These are phyloP conservation scores for Cladosporium colombiae DNA, from an alignment of 2,329 filamentous ascomycete genomes.

Conservation along the genomic window DNA sequence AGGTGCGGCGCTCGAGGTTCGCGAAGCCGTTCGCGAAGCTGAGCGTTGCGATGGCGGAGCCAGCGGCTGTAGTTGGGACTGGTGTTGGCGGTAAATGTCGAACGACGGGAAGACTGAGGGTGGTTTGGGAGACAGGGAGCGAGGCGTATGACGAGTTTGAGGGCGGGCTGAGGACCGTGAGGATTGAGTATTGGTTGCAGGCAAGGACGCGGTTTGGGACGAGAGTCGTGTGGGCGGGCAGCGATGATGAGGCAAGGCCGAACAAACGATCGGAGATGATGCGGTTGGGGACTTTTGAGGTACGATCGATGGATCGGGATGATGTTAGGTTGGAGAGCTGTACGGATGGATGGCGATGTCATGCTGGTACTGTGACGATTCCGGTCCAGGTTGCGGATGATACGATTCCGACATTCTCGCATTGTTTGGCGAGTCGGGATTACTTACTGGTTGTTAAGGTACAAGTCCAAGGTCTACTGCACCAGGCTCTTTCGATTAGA, in stretches of 20 bases:
- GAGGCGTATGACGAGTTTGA: constrained; percentile 13
- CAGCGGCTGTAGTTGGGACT: background rate
- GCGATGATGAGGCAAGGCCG: background rate
- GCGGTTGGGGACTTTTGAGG: background rate
- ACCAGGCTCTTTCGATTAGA: background rate
- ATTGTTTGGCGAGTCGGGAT: constrained; percentile 2
- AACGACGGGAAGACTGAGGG: background rate
- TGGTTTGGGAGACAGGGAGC: constrained; percentile 2
- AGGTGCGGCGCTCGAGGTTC: constrained; percentile 9
- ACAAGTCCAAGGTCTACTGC: constrained; percentile 3
- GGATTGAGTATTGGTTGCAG: constrained; percentile 8
- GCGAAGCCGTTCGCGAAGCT: constrained; percentile 3
- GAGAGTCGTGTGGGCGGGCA: background rate
- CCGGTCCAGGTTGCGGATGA: background rate
- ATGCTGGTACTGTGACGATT: constrained; percentile 5
- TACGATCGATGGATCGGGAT: background rate
- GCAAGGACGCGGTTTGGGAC: constrained; percentile 6
- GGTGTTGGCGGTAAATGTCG: background rate
- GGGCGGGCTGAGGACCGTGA: background rate
- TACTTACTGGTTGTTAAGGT: constrained; percentile 2
- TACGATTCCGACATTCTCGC: constrained; percentile 5
- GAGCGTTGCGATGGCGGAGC: constrained; percentile 3
- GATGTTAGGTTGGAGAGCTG: background rate
- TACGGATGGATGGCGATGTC: background rate
- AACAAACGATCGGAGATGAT: background rate